These are phyloP conservation scores for Metarhizium anisopliae DNA, from an alignment of 2,329 filamentous ascomycete genomes.

Conservation along the genomic window DNA sequence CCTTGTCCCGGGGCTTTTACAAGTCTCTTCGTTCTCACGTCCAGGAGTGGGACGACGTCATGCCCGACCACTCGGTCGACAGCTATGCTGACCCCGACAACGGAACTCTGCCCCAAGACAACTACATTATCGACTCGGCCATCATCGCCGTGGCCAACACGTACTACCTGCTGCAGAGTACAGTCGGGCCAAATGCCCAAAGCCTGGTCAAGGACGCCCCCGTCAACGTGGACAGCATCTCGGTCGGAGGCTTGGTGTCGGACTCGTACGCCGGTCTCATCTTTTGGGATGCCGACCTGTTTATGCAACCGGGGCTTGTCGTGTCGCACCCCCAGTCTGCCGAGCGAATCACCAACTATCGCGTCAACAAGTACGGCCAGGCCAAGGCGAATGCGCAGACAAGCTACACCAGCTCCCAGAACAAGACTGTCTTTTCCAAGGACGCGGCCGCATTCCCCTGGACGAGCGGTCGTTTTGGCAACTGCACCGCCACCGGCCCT, in stretches of 20 bases:
- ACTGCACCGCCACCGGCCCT: constrained; percentile 50
- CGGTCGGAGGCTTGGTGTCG: constrained; percentile 18
- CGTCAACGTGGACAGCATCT: constrained; percentile 14
- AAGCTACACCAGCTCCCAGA: constrained; percentile 1
- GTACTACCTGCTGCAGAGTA: constrained; percentile 48
- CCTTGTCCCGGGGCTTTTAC: constrained; percentile 42
- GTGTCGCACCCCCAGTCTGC: constrained; percentile 16
- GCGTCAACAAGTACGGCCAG: constrained; percentile 28
- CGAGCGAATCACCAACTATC: constrained; percentile 17
- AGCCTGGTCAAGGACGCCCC: constrained; percentile 16
- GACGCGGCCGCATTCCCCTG: constrained; percentile 51
- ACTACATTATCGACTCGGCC: constrained; percentile 43
- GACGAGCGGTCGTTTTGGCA: constrained; percentile 58
- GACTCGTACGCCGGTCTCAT: constrained; percentile 20
- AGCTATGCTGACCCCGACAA: constrained; percentile 44
- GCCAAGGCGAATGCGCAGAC: constrained; percentile 30
- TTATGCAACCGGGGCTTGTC: constrained; percentile 18
- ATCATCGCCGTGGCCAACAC: constrained; percentile 45
- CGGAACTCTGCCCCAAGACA: constrained; percentile 47
- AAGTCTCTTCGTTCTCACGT: constrained; percentile 45
- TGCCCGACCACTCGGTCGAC: constrained; percentile 55
- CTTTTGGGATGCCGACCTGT: constrained; percentile 22
- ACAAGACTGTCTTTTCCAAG: constrained; percentile 48
- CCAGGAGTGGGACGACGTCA: constrained; percentile 51
- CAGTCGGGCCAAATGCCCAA: constrained; percentile 34